A percentile compares a stretch with the other conserved stretches of the same genome.
Evolutionary conservation across 2,329 filamentous ascomycete genomes (phyloP).

Genomic region (Xylariales sp.): DNA sequence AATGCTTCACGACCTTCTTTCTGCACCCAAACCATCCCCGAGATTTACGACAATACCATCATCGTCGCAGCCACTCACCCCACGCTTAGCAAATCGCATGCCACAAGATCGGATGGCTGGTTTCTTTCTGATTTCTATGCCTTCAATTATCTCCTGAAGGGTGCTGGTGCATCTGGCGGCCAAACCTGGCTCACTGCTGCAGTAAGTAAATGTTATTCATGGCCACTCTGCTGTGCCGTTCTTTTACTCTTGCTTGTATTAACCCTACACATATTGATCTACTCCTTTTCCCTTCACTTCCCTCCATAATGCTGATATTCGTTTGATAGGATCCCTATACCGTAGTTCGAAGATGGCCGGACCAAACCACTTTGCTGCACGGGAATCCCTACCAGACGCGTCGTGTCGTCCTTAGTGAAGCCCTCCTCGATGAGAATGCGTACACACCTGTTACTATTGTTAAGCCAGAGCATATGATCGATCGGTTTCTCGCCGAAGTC

Average conservation of each 20-base stretch:
- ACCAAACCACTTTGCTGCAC: not conserved
- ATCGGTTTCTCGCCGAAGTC: not conserved
- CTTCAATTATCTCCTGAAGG: not conserved
- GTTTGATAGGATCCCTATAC: not conserved
- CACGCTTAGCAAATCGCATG: not conserved
- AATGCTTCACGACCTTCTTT: too few relatives aligned
- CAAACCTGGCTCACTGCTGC: not conserved
- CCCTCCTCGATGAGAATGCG: not conserved
- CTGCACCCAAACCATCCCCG: not conserved
- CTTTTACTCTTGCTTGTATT: too few relatives aligned
- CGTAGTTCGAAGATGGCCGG: not conserved
- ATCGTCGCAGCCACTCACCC: not conserved
- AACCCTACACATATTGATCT: too few relatives aligned
- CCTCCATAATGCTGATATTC: not conserved
- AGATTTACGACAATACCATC: not conserved
- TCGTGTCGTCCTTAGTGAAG: not conserved
- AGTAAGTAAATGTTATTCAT: too few relatives aligned
- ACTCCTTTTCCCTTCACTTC: not conserved
- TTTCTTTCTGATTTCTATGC: not conserved
- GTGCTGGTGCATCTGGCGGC: not conserved
- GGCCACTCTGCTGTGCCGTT: too few relatives aligned
- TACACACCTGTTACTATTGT: not conserved
- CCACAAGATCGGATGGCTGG: not conserved
- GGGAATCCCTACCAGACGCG: not conserved
- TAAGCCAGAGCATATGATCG: not conserved